These are phyloP conservation scores for Colletotrichum somersetense DNA, from an alignment of 2,329 filamentous ascomycete genomes.

Conservation along the genomic window DNA sequence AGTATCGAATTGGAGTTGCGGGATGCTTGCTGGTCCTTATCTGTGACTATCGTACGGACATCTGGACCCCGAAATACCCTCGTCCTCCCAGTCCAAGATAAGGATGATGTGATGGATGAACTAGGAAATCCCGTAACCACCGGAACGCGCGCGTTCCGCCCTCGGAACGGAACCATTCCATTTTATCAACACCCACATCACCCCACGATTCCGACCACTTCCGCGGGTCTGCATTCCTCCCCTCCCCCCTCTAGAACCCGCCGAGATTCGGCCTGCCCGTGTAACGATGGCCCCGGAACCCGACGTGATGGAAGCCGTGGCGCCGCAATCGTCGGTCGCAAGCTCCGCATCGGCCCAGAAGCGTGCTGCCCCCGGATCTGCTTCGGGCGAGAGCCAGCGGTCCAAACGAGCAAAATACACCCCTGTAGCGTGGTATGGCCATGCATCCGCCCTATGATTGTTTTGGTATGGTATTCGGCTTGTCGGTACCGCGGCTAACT, in stretches of 20 bases:
- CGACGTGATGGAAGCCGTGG: conserved; percentile 18
- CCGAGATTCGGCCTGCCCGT: background rate
- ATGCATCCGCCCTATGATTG: background rate
- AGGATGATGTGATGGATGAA: background rate
- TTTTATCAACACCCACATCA: background rate
- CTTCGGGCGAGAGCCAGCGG: conserved; percentile 26
- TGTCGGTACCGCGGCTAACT: background rate
- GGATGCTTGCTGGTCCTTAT: background rate
- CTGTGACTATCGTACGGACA: background rate
- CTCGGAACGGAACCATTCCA: conserved; percentile 34
- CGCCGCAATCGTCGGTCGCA: conserved; percentile 20
- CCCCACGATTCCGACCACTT: conserved; percentile 23
- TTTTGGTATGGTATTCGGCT: background rate
- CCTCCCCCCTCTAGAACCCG: background rate
- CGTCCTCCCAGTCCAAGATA: background rate
- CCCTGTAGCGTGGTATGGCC: conserved; percentile 51
- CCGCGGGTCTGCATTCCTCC: conserved; percentile 17
- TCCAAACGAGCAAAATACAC: conserved; percentile 55
- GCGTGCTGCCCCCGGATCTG: conserved; percentile 28
- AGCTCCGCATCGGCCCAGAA: conserved; percentile 33
- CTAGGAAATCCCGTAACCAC: background rate
- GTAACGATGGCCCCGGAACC: conserved; percentile 24
- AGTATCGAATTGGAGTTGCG: background rate
- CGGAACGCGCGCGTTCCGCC: conserved; percentile 14
- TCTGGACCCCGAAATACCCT: too few relatives aligned